Evolutionary conservation across 306 rosid species (phyloP).

Genomic region (Vachellia collinsii): DNA sequence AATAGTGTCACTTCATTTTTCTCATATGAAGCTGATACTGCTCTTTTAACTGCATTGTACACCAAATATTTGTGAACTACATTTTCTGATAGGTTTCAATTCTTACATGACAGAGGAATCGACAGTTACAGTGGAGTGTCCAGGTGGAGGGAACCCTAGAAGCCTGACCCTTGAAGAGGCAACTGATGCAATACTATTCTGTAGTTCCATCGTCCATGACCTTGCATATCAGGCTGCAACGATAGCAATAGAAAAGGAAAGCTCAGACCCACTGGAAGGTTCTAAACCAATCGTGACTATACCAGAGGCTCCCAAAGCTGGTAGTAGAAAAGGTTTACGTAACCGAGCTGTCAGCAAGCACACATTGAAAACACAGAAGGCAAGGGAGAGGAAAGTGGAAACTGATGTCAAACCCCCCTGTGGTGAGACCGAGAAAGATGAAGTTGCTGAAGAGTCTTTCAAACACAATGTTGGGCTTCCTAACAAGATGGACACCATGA

Average conservation of each 20-base stretch:
- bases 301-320: slow-evolving; percentile 63
- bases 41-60: slow-evolving; percentile 5
- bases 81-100: slow-evolving; percentile 43
- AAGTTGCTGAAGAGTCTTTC: slow-evolving; percentile 58
- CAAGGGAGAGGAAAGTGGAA: slow-evolving; percentile 57
- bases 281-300: slow-evolving; percentile 79
- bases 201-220: slow-evolving; percentile 93
- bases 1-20: slow-evolving; percentile 11
- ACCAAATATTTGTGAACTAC: slow-evolving; percentile 8
- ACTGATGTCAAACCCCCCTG: slow-evolving; percentile 51
- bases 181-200: slow-evolving; percentile 88
- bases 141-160: slow-evolving; percentile 60
- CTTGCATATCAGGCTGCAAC: slow-evolving; percentile 87
- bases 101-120: slow-evolving; percentile 70
- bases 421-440: slow-evolving; percentile 68
- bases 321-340: slow-evolving; percentile 56
- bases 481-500: slow-evolving; percentile 69
- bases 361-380: slow-evolving; percentile 61
- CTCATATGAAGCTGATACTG: slow-evolving; percentile 2
- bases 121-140: slow-evolving; percentile 71
- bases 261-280: slow-evolving; percentile 56
- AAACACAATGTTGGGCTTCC: slow-evolving; percentile 63
- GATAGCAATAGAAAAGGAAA: slow-evolving; percentile 78
- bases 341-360: slow-evolving; percentile 54
- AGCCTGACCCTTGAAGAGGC: slow-evolving; percentile 97